Evolutionary conservation across 2,329 filamentous ascomycete species (phyloP).

Genomic region (Colletotrichum zoysiae): DNA sequence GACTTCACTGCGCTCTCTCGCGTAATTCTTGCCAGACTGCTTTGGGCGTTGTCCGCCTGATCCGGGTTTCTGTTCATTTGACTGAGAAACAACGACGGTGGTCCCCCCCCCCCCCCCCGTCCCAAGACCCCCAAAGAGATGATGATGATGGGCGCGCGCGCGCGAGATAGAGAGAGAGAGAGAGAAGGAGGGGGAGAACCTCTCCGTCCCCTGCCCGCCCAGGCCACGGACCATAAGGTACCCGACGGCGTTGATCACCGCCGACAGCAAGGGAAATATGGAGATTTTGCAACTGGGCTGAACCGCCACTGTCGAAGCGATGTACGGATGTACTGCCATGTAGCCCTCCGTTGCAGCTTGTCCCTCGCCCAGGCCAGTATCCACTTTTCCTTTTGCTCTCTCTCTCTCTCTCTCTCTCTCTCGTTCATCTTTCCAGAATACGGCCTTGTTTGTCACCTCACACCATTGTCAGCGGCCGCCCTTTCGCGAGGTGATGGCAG

Average conservation of each 20-base stretch:
- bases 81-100: slow-evolving; percentile 3
- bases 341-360: slow-evolving; percentile 36
- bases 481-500: neutral
- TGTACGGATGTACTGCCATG: neutral
- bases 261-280: neutral
- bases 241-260: slow-evolving; percentile 19
- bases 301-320: slow-evolving; percentile 30
- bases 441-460: slow-evolving; percentile 16
- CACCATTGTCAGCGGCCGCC: slow-evolving; percentile 20
- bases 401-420: neutral
- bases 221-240: slow-evolving; percentile 12
- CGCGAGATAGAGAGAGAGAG: neutral
- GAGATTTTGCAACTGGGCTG: slow-evolving; percentile 27
- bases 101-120: neutral
- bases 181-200: slow-evolving; percentile 2
- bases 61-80: slow-evolving; percentile 6
- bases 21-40: neutral
- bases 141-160: neutral
- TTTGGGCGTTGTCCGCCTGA: slow-evolving; percentile 4
- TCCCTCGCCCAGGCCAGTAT: slow-evolving; percentile 13
- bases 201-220: slow-evolving; percentile 3
- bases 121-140: slow-evolving; percentile 12
- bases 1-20: slow-evolving; percentile 21
- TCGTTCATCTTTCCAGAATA: slow-evolving; percentile 21
- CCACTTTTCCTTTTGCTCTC: neutral